phyloP scores from a whole-genome alignment of 768 basidiomycete species.

The Collybiopsis confluens region DNA sequence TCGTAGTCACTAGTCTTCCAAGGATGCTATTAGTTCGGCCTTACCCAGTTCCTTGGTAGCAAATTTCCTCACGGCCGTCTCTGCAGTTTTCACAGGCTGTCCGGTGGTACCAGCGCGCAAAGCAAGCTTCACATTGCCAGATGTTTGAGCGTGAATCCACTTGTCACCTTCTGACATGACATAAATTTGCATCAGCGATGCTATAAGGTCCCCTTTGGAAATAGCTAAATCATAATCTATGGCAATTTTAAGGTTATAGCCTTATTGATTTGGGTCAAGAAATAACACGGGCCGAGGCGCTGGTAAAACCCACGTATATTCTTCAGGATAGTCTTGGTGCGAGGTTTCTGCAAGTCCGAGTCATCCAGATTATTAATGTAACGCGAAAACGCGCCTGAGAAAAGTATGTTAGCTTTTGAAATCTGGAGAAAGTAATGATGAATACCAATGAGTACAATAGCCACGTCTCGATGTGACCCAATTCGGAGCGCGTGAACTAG shows the following conservation, averaged over 20 bases:
- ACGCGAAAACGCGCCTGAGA: constrained; percentile 87
- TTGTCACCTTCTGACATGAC: constrained; percentile 96
- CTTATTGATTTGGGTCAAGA: constrained; percentile 31
- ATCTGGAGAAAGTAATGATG: too few relatives aligned
- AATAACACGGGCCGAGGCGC: not conserved
- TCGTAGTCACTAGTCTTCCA: constrained; percentile 82
- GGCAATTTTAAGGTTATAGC: constrained; percentile 81
- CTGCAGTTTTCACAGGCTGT: constrained; percentile 73
- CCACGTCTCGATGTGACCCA: constrained; percentile 76
- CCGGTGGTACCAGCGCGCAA: constrained; percentile 64
- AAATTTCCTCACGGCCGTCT: constrained; percentile 76
- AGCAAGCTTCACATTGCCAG: constrained; percentile 64
- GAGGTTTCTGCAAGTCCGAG: constrained; percentile 51
- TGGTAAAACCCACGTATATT: constrained; percentile 57
- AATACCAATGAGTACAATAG: too few relatives aligned
- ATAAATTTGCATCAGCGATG: constrained; percentile 90
- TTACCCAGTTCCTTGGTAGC: constrained; percentile 83
- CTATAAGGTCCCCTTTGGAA: constrained; percentile 79
- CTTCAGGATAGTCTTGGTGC: constrained; percentile 72
- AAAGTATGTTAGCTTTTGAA: too few relatives aligned
- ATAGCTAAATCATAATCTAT: constrained; percentile 85
- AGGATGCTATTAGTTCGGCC: constrained; percentile 69
- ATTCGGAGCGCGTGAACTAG: constrained; percentile 88
- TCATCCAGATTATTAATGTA: constrained; percentile 89
- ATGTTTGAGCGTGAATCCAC: constrained; percentile 75